Evolutionary conservation across 2,329 filamentous ascomycete genomes (phyloP).

Genomic region (Dendrostoma leiphaemia): DNA sequence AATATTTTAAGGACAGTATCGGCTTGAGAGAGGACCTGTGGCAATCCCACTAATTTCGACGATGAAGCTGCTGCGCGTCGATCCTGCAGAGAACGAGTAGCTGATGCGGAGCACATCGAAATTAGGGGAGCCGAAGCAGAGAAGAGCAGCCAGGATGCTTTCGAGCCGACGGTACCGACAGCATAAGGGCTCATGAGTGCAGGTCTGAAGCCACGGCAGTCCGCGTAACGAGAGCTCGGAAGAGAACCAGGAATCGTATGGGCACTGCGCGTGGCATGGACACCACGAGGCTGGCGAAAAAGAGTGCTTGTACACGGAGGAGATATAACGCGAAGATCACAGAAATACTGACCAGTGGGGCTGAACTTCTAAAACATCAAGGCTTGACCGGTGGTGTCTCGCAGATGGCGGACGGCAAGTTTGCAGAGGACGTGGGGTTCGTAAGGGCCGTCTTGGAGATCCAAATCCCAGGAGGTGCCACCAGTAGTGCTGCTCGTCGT

Average conservation of each 20-base stretch:
- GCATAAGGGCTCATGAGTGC: constrained; percentile 1
- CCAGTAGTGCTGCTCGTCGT: constrained; percentile 1
- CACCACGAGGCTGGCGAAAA: not conserved
- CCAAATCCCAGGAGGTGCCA: constrained; percentile 6
- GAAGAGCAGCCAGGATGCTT: not conserved
- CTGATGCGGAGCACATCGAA: not conserved
- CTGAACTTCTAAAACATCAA: constrained; percentile 4
- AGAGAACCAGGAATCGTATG: constrained; percentile 3
- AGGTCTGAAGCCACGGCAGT: constrained; percentile 11
- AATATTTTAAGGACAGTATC: not conserved
- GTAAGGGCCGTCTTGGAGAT: not conserved
- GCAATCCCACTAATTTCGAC: not conserved
- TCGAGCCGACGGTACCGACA: not conserved
- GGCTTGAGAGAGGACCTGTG: not conserved
- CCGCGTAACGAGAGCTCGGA: constrained; percentile 8
- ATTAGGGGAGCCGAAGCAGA: not conserved
- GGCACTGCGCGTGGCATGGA: not conserved
- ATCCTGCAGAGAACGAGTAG: not conserved
- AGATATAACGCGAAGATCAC: not conserved
- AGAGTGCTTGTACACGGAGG: not conserved
- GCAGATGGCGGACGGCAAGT: constrained; percentile 5
- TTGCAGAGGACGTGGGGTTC: constrained; percentile 14
- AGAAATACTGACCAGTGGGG: constrained; percentile 13
- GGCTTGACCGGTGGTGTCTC: not conserved
- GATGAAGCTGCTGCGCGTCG: not conserved